phyloP scores from a whole-genome alignment of 352 stramenopile species.

The Pythium sp. region DNA sequence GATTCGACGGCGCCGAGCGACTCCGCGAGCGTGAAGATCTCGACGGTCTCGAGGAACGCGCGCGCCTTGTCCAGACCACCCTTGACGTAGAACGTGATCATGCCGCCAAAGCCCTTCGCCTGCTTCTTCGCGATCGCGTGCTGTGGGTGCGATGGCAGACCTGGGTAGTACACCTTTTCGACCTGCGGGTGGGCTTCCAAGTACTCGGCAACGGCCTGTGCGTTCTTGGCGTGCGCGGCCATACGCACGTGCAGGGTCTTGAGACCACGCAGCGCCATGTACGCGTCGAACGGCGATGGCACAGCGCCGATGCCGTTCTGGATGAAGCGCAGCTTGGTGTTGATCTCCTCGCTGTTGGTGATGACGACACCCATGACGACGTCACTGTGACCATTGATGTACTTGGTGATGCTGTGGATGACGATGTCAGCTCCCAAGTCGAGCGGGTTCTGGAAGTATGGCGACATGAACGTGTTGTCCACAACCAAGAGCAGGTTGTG shows the following conservation, averaged over 20 bases:
- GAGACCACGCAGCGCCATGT: slow-evolving; percentile 92
- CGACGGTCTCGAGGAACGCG: slow-evolving; percentile 90
- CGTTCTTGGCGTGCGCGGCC: slow-evolving; percentile 94
- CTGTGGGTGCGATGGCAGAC: slow-evolving; percentile 86
- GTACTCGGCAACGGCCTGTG: slow-evolving; percentile 88
- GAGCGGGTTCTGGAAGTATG: slow-evolving; percentile 92
- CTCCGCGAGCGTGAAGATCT: slow-evolving; percentile 93
- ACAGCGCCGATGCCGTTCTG: slow-evolving; percentile 92
- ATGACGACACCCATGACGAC: slow-evolving; percentile 91
- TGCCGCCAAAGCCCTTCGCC: slow-evolving; percentile 67
- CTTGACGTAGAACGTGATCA: slow-evolving; percentile 94
- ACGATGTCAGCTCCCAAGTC: slow-evolving; percentile 91
- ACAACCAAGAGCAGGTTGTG: slow-evolving; percentile 88
- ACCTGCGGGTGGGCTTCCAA: slow-evolving; percentile 88
- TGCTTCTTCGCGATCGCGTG: slow-evolving; percentile 88
- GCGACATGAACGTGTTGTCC: slow-evolving; percentile 94
- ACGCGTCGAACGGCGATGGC: slow-evolving; percentile 92
- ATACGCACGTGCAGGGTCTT: slow-evolving; percentile 95
- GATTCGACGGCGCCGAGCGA: slow-evolving; percentile 94
- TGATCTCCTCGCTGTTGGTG: slow-evolving; percentile 90
- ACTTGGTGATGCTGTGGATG: slow-evolving; percentile 95
- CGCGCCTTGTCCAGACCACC: slow-evolving; percentile 76
- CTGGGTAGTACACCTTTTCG: slow-evolving; percentile 92
- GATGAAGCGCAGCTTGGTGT: slow-evolving; percentile 93
- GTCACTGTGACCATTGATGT: slow-evolving; percentile 95